Base-by-base conservation (phyloP, 257 asterid species). In the Penstemon newberryi region DNA sequence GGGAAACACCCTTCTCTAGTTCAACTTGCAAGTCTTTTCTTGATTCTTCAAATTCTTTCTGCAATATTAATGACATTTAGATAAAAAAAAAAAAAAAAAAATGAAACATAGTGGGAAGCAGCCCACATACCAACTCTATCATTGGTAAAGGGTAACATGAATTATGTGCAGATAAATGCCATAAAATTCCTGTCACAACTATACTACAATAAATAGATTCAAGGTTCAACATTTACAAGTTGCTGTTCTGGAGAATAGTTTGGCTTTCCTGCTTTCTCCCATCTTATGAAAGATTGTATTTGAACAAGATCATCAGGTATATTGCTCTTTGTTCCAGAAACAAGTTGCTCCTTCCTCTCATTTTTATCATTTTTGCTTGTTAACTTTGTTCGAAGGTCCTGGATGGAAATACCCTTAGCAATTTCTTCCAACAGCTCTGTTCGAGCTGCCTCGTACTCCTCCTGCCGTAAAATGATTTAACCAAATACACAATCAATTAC, bases 261-360 rank as follows among this genome's bases (percentile, higher is more conserved):
- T 56, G 95, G 98, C 78, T 83, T 92, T 71, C 96, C 98, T 59
- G 95, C 92, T 87, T 71, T 87, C 85, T 92, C 98, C 96, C 96
- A 89, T 72, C 96, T 72, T 75, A 83, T 75, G 75, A 69, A 92
- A 62, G 98, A 82, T 70, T 92, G 98, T 72, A 72, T 77, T 77
- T 92, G 96, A 75, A 80, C 86, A 70, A 86, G 90, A 79, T 90
- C 93, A 60, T 80, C 92, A 10, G 97, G 90, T 75, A 88, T 79
- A 55, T 56, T 58, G 82, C 77, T 81, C 78, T 75, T 77, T 69
- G 82, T 61, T 64, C 63, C 82, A 68, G 85, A 75, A 85, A 56
- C 78, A 77, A 60, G 52, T 45, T 72, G 76, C 66, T 83, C 88
- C 68, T 72, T 72, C 56, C 72, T 79, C 64, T 83, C 80, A 75